A percentile compares a stretch with the other conserved stretches of the same genome.
Conservation (phyloP, 163 green algal genomes). For the Volvox carteri region DNA sequence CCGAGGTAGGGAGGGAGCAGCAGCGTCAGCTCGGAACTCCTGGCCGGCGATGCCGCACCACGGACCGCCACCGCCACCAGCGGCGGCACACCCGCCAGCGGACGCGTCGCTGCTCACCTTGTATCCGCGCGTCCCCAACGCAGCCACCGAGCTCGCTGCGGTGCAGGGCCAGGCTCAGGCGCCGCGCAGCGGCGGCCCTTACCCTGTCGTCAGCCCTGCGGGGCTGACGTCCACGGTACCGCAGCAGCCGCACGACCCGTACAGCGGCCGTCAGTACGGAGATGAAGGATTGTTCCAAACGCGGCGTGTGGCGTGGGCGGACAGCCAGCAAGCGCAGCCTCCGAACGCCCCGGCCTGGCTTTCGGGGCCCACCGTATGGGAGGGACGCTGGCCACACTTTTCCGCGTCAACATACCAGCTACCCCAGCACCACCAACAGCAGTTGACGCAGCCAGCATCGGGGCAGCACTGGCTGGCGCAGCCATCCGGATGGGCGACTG, state of each 20-base stretch:
- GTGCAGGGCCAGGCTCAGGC: background rate
- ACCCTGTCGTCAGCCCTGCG: background rate
- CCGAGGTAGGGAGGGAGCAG: background rate
- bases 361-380: background rate
- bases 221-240: background rate
- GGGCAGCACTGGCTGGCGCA: background rate
- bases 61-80: background rate
- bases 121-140: background rate
- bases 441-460: background rate
- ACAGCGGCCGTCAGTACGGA: background rate
- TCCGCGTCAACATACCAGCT: constrained; percentile 1
- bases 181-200: background rate
- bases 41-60: background rate
- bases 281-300: background rate
- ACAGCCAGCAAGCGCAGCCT: background rate
- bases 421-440: background rate
- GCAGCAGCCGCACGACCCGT: background rate
- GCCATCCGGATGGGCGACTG: background rate
- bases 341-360: background rate
- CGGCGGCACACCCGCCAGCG: background rate
- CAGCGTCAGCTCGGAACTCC: background rate
- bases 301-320: constrained; percentile 8
- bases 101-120: background rate
- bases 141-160: background rate
- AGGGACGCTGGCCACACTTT: background rate